Evolutionary conservation across 73 alveolate genomes (phyloP).

Genomic region (Stentor coeruleus): DNA sequence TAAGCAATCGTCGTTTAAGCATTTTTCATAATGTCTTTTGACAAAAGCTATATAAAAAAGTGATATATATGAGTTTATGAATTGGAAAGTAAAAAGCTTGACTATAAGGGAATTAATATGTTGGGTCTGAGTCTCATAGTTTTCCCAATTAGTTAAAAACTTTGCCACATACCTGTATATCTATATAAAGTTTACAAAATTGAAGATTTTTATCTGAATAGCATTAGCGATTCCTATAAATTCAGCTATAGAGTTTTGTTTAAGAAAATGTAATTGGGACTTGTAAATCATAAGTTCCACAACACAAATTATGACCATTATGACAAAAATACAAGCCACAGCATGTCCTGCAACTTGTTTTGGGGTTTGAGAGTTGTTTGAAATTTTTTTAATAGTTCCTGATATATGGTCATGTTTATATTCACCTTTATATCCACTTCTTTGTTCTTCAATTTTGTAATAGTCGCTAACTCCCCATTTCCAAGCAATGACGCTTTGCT

Average conservation of each 20-base stretch:
- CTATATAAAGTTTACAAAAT: too few species aligned
- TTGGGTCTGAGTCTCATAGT: slow-evolving; percentile 18
- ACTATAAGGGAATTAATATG: not conserved
- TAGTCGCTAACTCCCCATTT: slow-evolving; percentile 10
- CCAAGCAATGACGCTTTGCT: not conserved
- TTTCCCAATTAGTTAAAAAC: not conserved
- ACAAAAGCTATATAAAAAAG: slow-evolving; percentile 22
- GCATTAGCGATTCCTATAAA: not conserved
- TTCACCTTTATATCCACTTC: slow-evolving; percentile 8
- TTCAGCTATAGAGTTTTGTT: not conserved
- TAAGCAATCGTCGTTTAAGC: slow-evolving; percentile 7
- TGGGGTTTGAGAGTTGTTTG: not conserved
- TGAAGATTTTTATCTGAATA: slow-evolving; percentile 25
- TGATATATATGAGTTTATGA: slow-evolving; percentile 21
- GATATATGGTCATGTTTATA: not conserved
- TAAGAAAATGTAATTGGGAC: not conserved
- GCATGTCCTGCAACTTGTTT: not conserved
- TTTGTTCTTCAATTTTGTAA: slow-evolving; percentile 7
- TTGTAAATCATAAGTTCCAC: slow-evolving; percentile 1
- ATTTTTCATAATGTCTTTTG: slow-evolving; percentile 1
- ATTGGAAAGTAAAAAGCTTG: slow-evolving; percentile 21
- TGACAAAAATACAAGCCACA: not conserved
- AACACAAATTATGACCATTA: not conserved
- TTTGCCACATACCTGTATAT: slow-evolving; percentile 18
- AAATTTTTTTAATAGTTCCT: not conserved